Conservation (phyloP, 1,284 basidiomycete genomes). For the Ustilago cynodontis region DNA sequence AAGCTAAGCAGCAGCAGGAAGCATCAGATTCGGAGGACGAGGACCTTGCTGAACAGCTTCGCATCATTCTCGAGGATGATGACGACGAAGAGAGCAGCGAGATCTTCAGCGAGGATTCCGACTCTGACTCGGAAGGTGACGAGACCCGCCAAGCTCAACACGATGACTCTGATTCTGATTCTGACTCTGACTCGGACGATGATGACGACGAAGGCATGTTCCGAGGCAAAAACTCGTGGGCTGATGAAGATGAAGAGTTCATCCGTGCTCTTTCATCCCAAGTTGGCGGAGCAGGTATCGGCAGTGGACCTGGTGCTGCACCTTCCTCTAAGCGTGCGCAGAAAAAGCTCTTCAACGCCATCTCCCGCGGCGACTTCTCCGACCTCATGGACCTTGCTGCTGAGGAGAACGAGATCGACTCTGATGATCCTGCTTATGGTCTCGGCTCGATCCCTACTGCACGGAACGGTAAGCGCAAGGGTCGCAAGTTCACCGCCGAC, state of each 20-base stretch:
- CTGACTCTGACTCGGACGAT: conserved; percentile 38
- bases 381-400: conserved; percentile 75
- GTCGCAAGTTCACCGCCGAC: conserved; percentile 75
- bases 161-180: conserved; percentile 30
- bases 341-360: conserved; percentile 77
- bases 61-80: conserved; percentile 44
- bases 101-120: conserved; percentile 36
- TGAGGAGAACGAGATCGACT: conserved; percentile 57
- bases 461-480: conserved; percentile 50
- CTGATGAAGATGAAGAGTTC: conserved; percentile 77
- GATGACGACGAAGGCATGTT: conserved; percentile 66
- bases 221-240: conserved; percentile 72
- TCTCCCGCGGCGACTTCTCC: conserved; percentile 76
- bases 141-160: conserved; percentile 12
- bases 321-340: conserved; percentile 71
- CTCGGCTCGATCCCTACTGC: conserved; percentile 47
- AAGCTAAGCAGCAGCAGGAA: neutral
- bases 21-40: conserved; percentile 25
- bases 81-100: conserved; percentile 41
- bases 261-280: conserved; percentile 73
- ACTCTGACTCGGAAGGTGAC: conserved; percentile 20
- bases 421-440: conserved; percentile 66
- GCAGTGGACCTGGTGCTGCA: conserved; percentile 18
- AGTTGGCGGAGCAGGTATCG: conserved; percentile 43
- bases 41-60: conserved; percentile 42